Base-by-base conservation (phyloP, 2,329 filamentous ascomycete genomes). In the Fusarium sp. region DNA sequence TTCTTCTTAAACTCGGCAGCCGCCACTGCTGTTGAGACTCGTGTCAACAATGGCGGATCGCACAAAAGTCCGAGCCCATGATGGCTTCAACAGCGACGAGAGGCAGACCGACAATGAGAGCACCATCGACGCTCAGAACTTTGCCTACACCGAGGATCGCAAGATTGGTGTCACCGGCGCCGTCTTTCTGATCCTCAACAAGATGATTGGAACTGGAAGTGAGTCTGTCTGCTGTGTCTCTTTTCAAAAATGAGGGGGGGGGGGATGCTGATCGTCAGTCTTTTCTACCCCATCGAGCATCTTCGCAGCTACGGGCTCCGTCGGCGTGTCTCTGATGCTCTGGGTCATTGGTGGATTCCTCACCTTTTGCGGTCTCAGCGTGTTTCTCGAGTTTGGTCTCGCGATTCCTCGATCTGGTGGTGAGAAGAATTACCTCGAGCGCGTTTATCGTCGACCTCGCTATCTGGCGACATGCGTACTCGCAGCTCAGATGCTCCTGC, bases 371-470 rank as follows among this genome's bases (percentile, higher is more conserved):
- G 85, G 85, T 19, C 76, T 88, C 11, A 82, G 81, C 50, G 84
- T 89, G 5, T 88, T 84, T 70, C 79, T 88, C 44, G 86, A 88
- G 66, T 88, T 87, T 63, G 86, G 85, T 21, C 78, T 85, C 4
- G 84, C 83, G 4, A 86, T 88, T 32, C 86, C 86, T 3, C 78
- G 82, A 32, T 86, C 83, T 13, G 86, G 86, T 13, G 86, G 86
- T 17, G 85, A 88, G 61, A 88, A 88, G 77, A 86, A 87, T 70
- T 88, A 88, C 68, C 82, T 88, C 13, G 86, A 88, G 67, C 78
- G 82, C n/a, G 82, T 85, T 14, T 88, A 87, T 73, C 79, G 79
- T 3, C 80, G 77, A 19, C 86, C 86, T 0, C 81, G 79, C 53
- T 86, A 86, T 70, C 72, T 88, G 1, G 81, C 84, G 1, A 86